Conservation (phyloP, 805 yeast genomes). For the Torulaspora gathmanii region DNA sequence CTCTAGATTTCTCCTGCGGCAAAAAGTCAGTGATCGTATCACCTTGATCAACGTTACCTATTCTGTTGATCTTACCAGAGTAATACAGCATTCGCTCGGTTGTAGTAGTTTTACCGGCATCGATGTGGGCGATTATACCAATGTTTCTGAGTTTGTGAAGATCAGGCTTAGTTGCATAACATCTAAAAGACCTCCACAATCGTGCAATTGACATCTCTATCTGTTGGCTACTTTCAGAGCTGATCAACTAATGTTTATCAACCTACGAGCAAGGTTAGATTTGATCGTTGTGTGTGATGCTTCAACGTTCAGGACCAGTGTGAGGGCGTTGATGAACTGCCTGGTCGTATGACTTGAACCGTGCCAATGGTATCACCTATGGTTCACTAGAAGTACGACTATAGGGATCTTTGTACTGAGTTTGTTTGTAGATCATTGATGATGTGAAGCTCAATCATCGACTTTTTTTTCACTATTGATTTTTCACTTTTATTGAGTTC, state of each 20-base stretch:
- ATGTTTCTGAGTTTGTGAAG: conserved; percentile 59
- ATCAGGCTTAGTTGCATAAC: conserved; percentile 15
- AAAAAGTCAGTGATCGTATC: conserved; percentile 93
- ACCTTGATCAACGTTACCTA: conserved; percentile 95
- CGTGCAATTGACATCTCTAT: background rate
- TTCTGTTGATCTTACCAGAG: conserved; percentile 69
- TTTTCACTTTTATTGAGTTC: background rate
- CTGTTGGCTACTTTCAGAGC: background rate
- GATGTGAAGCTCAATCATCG: too few relatives aligned
- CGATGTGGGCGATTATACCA: conserved; percentile 98
- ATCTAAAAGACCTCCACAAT: conserved; percentile 6
- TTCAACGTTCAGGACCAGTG: too few relatives aligned
- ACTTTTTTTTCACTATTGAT: background rate
- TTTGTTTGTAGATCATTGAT: too few relatives aligned
- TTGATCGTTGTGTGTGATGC: conserved; percentile 6
- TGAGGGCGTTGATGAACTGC: too few relatives aligned
- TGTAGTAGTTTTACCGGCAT: conserved; percentile 97
- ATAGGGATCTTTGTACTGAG: too few relatives aligned
- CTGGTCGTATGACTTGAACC: too few relatives aligned
- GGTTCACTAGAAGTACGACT: too few relatives aligned
- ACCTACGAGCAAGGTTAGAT: background rate
- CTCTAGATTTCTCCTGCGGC: conserved; percentile 85
- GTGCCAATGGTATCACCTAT: too few relatives aligned
- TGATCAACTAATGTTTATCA: background rate
- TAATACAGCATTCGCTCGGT: conserved; percentile 93